Percentiles rank a stretch among this genome's conserved stretches.
Conservation (phyloP, 2,329 filamentous ascomycete species). For the Cyanodermella asteris region DNA sequence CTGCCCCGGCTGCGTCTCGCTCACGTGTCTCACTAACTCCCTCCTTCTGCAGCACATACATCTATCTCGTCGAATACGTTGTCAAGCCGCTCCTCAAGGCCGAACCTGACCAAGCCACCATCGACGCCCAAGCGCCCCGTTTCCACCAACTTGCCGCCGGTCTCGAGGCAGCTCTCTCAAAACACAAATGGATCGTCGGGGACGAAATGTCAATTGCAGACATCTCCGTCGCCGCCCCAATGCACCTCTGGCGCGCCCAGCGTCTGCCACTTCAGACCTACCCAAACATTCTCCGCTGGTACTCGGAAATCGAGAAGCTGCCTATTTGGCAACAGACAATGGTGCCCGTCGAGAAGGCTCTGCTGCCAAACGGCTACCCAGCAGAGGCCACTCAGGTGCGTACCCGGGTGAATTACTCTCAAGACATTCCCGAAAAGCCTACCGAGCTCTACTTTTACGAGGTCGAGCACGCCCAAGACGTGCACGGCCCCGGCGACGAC, state of each 20-base stretch:
- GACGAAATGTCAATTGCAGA: conserved; percentile 19
- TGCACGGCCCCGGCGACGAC: conserved; percentile 20
- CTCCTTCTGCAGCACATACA: conserved; percentile 18
- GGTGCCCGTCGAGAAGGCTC: conserved; percentile 16
- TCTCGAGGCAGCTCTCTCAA: conserved; percentile 16
- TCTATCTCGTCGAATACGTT: conserved; percentile 19
- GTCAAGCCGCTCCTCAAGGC: conserved; percentile 18
- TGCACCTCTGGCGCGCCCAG: conserved; percentile 17
- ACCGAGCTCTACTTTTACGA: conserved; percentile 22
- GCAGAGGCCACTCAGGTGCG: conserved; percentile 18
- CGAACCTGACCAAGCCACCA: conserved; percentile 15
- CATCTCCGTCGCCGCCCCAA: conserved; percentile 18
- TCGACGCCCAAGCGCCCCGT: conserved; percentile 15
- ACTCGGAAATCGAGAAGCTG: conserved; percentile 17
- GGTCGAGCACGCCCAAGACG: conserved; percentile 15
- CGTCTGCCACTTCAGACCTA: conserved; percentile 19
- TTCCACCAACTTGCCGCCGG: conserved; percentile 17
- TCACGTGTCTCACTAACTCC: no score
- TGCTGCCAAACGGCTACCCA: conserved; percentile 11
- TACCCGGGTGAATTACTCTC: conserved; percentile 25
- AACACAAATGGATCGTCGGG: conserved; percentile 18
- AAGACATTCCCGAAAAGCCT: conserved; percentile 19
- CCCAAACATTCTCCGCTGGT: conserved; percentile 17
- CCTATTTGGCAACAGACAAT: conserved; percentile 20
- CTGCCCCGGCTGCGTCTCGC: no score